These are phyloP conservation scores for Yarrowia hollandica DNA, from an alignment of 805 yeast species.

Conservation along the genomic window DNA sequence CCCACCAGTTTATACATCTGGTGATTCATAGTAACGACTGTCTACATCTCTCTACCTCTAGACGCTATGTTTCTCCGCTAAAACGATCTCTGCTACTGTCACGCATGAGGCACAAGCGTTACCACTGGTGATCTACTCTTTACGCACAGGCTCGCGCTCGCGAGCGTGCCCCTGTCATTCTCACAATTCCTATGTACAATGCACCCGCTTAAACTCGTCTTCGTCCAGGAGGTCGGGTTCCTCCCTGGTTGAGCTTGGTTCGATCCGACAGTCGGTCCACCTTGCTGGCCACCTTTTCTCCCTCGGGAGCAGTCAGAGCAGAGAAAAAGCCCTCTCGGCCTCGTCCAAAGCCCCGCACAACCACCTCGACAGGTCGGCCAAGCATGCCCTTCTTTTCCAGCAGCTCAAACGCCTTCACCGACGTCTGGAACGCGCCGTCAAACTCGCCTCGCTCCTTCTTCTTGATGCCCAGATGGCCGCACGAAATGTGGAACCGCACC, in stretches of 20 bases:
- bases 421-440: slow-evolving; percentile 88
- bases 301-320: slow-evolving; percentile 88
- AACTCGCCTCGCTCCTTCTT: slow-evolving; percentile 88
- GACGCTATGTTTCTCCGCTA: too few relatives aligned
- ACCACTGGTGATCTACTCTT: too few relatives aligned
- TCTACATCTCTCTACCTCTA: too few relatives aligned
- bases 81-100: too few relatives aligned
- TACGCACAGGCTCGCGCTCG: too few relatives aligned
- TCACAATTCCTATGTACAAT: slow-evolving; percentile 21
- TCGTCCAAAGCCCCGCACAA: slow-evolving; percentile 79
- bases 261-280: slow-evolving; percentile 73
- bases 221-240: slow-evolving; percentile 77
- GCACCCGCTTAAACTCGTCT: slow-evolving; percentile 48
- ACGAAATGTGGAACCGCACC: slow-evolving; percentile 63
- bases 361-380: slow-evolving; percentile 68
- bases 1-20: too few relatives aligned
- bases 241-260: slow-evolving; percentile 88
- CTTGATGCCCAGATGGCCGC: slow-evolving; percentile 87
- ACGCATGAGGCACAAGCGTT: too few relatives aligned
- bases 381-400: slow-evolving; percentile 64
- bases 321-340: slow-evolving; percentile 84
- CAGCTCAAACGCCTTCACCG: slow-evolving; percentile 66
- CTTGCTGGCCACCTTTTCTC: slow-evolving; percentile 62
- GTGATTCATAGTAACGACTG: too few relatives aligned
- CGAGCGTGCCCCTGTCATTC: too few relatives aligned